Evolutionary conservation across 169 alveolate species (phyloP), one percentile per base, ranked within the genome.

Genomic region (Plasmodium relictum): DNA sequence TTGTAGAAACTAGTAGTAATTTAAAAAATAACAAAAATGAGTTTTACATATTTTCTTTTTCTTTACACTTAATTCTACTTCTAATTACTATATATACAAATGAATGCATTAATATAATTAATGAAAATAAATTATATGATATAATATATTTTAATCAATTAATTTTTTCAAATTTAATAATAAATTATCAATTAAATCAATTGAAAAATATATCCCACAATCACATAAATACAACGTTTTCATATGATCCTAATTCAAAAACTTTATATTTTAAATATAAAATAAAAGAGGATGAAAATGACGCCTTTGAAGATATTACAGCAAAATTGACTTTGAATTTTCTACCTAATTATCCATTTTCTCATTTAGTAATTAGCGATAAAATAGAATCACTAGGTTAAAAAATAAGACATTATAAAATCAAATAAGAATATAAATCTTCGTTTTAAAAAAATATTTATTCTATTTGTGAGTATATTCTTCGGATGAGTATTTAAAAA

Each of bases 281-380:
- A 45, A 58, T 83, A 54, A 50, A 41, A 24, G 91, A 83, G 41
- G 86, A 83, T 37, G 91, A 83, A 24, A 59, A 62, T 41, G 69
- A 83, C n/a, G 62, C 68, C 18, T 41, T 69, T 39, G 91, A 83
- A 41, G 85, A 56, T 20, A 73, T 83, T 3, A 83, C 91, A 3
- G 91, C 86, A 14, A 83, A 69, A 62, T 45, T 83, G 26, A 52
- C 91, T 22, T 22, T 83, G 39, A 39, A 7, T 9, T 83, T 83
- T 50, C 39, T 69, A 12, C 91, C 91, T 1, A 70, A 70, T 37
- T 83, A 83, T 14, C 91, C 91, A 3, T 83, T 83, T 37, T 83
- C 86, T 24, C 86, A 68, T 31, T 9, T 83, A 31, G 52, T 58
- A n/a, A 83, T 83, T 31, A 83, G 63, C 18, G 91, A 83, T 63